Conservation (phyloP, 805 yeast genomes). For the Ogataea methanolica region DNA sequence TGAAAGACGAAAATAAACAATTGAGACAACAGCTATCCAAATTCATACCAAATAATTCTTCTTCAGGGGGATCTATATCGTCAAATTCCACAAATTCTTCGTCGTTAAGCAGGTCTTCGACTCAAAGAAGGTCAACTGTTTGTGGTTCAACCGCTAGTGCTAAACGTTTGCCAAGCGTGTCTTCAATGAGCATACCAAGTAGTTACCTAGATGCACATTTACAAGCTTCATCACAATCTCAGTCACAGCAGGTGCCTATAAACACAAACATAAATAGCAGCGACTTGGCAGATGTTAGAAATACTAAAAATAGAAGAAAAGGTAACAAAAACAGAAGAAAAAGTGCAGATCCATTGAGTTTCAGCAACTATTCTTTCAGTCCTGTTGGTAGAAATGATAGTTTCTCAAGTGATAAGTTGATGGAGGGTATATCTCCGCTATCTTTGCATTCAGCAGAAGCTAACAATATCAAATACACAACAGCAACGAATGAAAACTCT, state of each 20-base stretch:
- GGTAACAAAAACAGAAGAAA: constrained; percentile 15
- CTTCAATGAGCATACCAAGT: neutral
- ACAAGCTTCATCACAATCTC: neutral
- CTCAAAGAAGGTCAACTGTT: constrained; percentile 24
- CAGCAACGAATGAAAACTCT: neutral
- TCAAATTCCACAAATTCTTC: neutral
- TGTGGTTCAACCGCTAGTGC: constrained; percentile 20
- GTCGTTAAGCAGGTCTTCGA: constrained; percentile 16
- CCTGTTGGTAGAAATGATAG: constrained; percentile 10
- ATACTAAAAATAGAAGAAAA: constrained; percentile 13
- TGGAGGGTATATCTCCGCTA: constrained; percentile 17
- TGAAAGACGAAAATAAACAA: constrained; percentile 49
- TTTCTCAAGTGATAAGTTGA: constrained; percentile 5
- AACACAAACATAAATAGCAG: neutral
- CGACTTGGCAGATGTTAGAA: constrained; percentile 9
- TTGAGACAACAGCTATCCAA: constrained; percentile 31
- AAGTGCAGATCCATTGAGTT: constrained; percentile 11
- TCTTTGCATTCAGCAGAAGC: neutral
- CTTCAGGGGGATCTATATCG: constrained; percentile 12
- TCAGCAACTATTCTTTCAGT: constrained; percentile 16
- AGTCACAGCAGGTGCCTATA: neutral
- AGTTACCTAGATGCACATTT: neutral
- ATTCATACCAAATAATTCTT: constrained; percentile 10
- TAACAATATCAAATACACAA: neutral
- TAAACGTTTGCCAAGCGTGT: constrained; percentile 17